Conservation (phyloP, 352 stramenopile species). For the Pythium myriotylum region DNA sequence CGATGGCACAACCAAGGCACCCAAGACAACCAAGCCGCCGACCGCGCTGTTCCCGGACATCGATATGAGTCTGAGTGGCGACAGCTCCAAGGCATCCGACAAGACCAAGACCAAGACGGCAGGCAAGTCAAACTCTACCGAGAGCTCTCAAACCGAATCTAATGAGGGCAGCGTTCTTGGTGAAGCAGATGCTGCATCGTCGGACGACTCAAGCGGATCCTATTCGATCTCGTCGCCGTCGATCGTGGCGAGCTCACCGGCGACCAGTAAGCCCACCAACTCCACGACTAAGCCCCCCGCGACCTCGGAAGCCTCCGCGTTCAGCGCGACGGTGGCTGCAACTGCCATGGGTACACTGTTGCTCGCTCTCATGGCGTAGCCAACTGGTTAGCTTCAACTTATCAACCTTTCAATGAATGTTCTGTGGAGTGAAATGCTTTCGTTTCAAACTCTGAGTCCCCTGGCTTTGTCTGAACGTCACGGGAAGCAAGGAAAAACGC, state of each 20-base stretch:
- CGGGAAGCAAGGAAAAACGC: neutral
- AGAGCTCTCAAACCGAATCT: neutral
- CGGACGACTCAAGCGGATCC: neutral
- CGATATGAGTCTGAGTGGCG: neutral
- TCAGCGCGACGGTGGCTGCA: neutral
- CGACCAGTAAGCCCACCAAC: neutral
- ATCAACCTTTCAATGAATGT: neutral
- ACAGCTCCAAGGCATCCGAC: neutral
- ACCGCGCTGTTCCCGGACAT: conserved; percentile 14
- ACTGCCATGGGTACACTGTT: neutral
- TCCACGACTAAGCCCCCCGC: neutral
- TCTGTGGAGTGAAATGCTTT: neutral
- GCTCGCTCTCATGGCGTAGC: neutral
- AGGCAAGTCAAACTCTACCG: conserved; percentile 1
- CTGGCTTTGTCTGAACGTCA: conserved; percentile 4
- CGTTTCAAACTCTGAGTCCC: neutral
- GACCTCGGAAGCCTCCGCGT: neutral
- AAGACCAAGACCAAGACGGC: neutral
- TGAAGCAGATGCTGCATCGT: neutral
- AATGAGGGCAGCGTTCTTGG: neutral
- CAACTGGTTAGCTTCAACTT: neutral
- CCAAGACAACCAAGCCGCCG: conserved; percentile 14
- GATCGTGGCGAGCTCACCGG: neutral
- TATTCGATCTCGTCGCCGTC: neutral
- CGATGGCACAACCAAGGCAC: conserved; percentile 2